phyloP scores from a whole-genome alignment of 495 filamentous ascomycete genomes.

The Tuber magnatum region DNA sequence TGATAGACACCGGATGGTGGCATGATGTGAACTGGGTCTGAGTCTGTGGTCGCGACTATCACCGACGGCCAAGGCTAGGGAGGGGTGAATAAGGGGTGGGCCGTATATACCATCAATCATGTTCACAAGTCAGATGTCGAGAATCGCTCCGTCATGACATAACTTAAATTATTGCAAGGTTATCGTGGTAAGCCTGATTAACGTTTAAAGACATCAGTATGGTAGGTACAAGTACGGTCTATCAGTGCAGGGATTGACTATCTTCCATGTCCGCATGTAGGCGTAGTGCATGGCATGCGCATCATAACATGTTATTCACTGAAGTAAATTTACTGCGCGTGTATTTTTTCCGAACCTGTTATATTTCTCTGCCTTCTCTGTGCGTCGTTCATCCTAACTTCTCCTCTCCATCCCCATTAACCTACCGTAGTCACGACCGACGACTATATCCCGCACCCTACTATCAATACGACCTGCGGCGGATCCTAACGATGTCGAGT shows the following conservation, averaged over 20 bases:
- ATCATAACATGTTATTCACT: constrained; percentile 4
- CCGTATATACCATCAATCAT: not conserved
- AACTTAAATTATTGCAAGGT: not conserved
- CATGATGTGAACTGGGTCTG: not conserved
- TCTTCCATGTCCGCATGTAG: not conserved
- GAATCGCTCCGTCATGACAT: not conserved
- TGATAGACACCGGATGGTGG: not conserved
- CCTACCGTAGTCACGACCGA: not conserved
- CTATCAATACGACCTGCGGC: not conserved
- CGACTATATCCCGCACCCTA: not conserved
- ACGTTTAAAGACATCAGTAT: not conserved
- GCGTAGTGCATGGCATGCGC: not conserved
- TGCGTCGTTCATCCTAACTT: not conserved
- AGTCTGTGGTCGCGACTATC: not conserved
- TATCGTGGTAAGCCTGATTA: not conserved
- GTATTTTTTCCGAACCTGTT: not conserved
- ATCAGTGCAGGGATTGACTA: not conserved
- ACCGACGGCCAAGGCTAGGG: not conserved
- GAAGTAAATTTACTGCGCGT: constrained; percentile 1
- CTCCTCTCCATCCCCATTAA: not conserved
- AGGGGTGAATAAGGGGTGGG: not conserved
- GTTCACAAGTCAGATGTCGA: not conserved
- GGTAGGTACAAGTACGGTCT: not conserved
- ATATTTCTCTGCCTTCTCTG: not conserved
- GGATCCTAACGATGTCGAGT: constrained; percentile 3